Evolutionary conservation across 768 basidiomycete genomes (phyloP).

Genomic region (Hericium rajendrae): DNA sequence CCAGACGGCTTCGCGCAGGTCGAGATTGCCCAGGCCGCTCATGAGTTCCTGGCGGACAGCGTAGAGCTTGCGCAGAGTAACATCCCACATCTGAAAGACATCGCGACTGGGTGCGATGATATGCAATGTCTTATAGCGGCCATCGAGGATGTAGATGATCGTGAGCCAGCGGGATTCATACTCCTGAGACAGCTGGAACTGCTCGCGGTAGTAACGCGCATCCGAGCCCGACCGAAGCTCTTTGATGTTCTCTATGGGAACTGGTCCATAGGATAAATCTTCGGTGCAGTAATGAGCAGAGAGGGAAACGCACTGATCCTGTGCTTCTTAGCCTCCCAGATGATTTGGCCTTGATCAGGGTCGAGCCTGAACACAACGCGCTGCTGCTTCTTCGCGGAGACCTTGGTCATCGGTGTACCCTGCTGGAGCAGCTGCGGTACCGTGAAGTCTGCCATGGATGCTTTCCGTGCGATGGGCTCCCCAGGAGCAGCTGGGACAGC

Average conservation of each 20-base stretch:
- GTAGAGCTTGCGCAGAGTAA: conserved; percentile 53
- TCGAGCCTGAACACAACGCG: conserved; percentile 62
- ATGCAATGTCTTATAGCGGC: conserved; percentile 78
- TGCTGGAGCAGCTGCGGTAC: conserved; percentile 50
- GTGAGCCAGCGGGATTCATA: conserved; percentile 75
- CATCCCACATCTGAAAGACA: conserved; percentile 54
- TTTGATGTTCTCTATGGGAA: conserved; percentile 79
- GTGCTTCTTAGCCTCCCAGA: conserved; percentile 66
- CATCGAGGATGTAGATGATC: conserved; percentile 70
- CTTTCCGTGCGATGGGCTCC: not conserved
- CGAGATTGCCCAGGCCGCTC: conserved; percentile 53
- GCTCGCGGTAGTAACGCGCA: conserved; percentile 60
- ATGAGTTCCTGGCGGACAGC: conserved; percentile 61
- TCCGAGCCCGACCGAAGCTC: conserved; percentile 73
- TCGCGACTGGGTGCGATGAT: conserved; percentile 62
- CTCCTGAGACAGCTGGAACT: conserved; percentile 53
- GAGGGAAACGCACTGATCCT: conserved; percentile 43
- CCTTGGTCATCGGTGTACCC: conserved; percentile 74
- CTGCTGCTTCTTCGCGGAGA: conserved; percentile 71
- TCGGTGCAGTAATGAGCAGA: not conserved
- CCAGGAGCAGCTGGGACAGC: not conserved
- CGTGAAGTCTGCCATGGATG: conserved; percentile 26
- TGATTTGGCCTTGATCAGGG: conserved; percentile 70
- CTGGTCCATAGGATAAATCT: conserved; percentile 27
- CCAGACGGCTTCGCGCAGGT: conserved; percentile 63